Conservation (phyloP, 2,329 filamentous ascomycete genomes). For the Stagonosporopsis cucurbitacearum region DNA sequence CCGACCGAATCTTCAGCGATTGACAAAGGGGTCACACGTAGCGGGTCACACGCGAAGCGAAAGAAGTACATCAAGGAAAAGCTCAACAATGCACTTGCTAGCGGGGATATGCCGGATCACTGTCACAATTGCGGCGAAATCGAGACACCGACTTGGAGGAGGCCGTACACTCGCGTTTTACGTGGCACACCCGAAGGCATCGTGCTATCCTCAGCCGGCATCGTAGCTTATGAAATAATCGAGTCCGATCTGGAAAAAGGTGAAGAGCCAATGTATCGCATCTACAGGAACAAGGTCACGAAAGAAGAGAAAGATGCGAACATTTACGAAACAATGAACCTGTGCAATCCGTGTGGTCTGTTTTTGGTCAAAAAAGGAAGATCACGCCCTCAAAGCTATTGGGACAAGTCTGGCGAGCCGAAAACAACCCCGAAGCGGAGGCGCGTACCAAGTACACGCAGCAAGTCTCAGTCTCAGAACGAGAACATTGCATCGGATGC, state of each 20-base stretch:
- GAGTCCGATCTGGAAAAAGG: conserved; percentile 60
- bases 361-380: conserved; percentile 89
- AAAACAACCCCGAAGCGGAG: conserved; percentile 44
- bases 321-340: conserved; percentile 71
- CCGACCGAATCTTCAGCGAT: conserved; percentile 24
- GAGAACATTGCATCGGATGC: conserved; percentile 52
- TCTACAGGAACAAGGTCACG: conserved; percentile 77
- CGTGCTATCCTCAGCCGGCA: conserved; percentile 76
- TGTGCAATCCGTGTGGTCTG: conserved; percentile 96
- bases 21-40: conserved; percentile 41
- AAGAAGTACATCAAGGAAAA: conserved; percentile 67
- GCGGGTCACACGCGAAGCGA: conserved; percentile 66
- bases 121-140: conserved; percentile 95
- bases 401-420: conserved; percentile 63
- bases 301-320: conserved; percentile 66
- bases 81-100: conserved; percentile 67
- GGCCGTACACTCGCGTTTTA: conserved; percentile 82
- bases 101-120: conserved; percentile 84
- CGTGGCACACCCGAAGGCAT: conserved; percentile 73
- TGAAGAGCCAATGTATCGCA: conserved; percentile 70
- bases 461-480: conserved; percentile 54
- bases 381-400: conserved; percentile 83
- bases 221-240: conserved; percentile 53
- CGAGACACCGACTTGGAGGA: conserved; percentile 95
- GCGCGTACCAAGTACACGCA: conserved; percentile 44